These are phyloP conservation scores for Alternaria infectoria DNA, from an alignment of 2,329 filamentous ascomycete species.

Conservation along the genomic window DNA sequence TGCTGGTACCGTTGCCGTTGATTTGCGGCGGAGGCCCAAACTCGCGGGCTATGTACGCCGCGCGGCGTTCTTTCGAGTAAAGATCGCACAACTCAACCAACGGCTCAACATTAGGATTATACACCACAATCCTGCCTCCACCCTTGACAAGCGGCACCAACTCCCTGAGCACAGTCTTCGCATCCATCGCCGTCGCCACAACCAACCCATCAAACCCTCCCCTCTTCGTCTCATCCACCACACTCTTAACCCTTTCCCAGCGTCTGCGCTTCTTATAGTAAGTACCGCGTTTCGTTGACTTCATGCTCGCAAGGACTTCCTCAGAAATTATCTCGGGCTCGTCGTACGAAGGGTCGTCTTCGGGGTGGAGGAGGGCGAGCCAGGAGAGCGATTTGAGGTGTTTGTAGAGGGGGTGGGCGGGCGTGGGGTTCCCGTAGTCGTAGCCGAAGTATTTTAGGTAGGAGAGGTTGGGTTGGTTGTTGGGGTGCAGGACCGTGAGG, in stretches of 20 bases:
- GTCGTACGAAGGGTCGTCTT: constrained; percentile 75
- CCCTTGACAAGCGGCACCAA: constrained; percentile 81
- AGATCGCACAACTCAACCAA: constrained; percentile 79
- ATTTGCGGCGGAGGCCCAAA: constrained; percentile 23
- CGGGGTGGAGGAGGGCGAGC: constrained; percentile 85
- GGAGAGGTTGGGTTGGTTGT: constrained; percentile 85
- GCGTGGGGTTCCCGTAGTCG: constrained; percentile 68
- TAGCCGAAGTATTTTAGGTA: constrained; percentile 90
- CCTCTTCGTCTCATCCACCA: constrained; percentile 75
- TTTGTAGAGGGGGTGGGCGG: constrained; percentile 77
- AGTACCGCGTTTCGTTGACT: constrained; percentile 79
- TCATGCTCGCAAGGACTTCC: constrained; percentile 71
- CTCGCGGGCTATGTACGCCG: constrained; percentile 63
- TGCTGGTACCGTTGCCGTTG: constrained; percentile 10
- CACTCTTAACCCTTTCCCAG: constrained; percentile 73
- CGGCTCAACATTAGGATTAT: constrained; percentile 80
- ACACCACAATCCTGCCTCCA: constrained; percentile 84
- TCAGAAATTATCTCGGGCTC: constrained; percentile 66
- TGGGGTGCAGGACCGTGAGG: constrained; percentile 79
- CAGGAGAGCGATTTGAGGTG: constrained; percentile 87
- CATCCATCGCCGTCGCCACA: constrained; percentile 82
- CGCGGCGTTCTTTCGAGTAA: constrained; percentile 80
- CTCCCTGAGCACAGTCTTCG: constrained; percentile 74
- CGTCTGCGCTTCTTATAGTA: constrained; percentile 89
- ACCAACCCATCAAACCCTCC: constrained; percentile 85